Evolutionary conservation across 2,329 filamentous ascomycete species (phyloP).

Genomic region (Cucurbitaria berberidis): DNA sequence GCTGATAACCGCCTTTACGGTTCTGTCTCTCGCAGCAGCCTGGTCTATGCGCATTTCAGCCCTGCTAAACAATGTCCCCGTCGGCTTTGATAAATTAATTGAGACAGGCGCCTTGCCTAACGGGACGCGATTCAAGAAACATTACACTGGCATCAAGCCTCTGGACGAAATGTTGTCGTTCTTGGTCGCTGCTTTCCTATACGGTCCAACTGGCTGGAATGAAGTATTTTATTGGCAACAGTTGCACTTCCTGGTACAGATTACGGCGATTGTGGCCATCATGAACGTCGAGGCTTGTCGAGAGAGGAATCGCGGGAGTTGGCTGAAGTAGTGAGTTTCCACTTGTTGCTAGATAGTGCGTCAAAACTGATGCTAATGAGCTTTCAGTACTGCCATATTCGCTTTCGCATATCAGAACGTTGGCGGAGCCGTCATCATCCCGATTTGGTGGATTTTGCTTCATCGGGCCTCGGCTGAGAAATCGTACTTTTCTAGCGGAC

Average conservation of each 20-base stretch:
- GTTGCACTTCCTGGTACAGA: slow-evolving; percentile 19
- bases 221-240: slow-evolving; percentile 25
- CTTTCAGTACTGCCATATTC: slow-evolving; percentile 11
- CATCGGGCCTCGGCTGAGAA: slow-evolving; percentile 14
- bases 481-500: slow-evolving; percentile 20
- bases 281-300: slow-evolving; percentile 24
- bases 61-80: slow-evolving; percentile 6
- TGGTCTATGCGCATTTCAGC: slow-evolving; percentile 21
- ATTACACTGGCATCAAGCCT: slow-evolving; percentile 15
- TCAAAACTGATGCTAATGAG: neutral
- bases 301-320: slow-evolving; percentile 18
- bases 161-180: slow-evolving; percentile 17
- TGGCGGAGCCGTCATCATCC: slow-evolving; percentile 16
- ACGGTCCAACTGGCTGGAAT: slow-evolving; percentile 15
- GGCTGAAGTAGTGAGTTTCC: slow-evolving; percentile 24
- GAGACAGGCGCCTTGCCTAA: slow-evolving; percentile 12
- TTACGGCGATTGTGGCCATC: slow-evolving; percentile 10
- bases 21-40: slow-evolving; percentile 7
- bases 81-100: slow-evolving; percentile 7
- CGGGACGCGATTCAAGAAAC: slow-evolving; percentile 17
- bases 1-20: slow-evolving; percentile 2
- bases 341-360: neutral
- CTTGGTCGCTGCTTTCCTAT: slow-evolving; percentile 18
- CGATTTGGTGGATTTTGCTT: slow-evolving; percentile 19
- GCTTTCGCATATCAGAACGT: slow-evolving; percentile 22